These are phyloP conservation scores for Ensete glaucum DNA, from an alignment of 176 grass and related monocot genomes.

Conservation along the genomic window DNA sequence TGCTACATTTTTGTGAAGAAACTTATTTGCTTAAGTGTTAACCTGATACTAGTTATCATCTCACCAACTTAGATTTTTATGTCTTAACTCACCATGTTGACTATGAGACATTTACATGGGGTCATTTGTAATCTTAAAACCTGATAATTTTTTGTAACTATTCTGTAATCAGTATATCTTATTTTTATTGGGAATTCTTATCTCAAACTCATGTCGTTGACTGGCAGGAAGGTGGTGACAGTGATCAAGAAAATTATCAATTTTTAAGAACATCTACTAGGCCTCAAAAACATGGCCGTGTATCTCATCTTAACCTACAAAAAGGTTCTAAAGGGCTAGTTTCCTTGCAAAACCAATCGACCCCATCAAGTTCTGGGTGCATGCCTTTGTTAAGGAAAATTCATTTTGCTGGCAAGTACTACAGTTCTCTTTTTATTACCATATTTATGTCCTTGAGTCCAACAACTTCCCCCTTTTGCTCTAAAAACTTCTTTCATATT, in stretches of 20 bases:
- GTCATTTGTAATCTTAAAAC: neutral
- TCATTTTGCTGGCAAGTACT: conserved; percentile 35
- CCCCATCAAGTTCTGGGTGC: conserved; percentile 30
- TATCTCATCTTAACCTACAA: conserved; percentile 3
- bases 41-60: no score
- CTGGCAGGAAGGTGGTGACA: conserved; percentile 29
- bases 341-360: conserved; percentile 11
- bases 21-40: no score
- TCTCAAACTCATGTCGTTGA: neutral
- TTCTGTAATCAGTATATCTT: neutral
- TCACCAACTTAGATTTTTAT: no score
- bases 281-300: conserved; percentile 18
- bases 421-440: neutral
- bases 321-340: conserved; percentile 22
- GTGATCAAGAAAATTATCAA: conserved; percentile 27
- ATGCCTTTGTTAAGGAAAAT: conserved; percentile 33
- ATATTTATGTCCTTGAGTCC: neutral
- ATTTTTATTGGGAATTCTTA: neutral
- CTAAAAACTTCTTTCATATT: neutral
- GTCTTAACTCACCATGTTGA: no score
- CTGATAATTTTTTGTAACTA: neutral
- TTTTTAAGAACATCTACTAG: conserved; percentile 26
- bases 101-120: neutral
- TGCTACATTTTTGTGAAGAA: no score
- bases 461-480: neutral